These are phyloP conservation scores for Tolypocladium inflatum DNA, from an alignment of 2,329 filamentous ascomycete genomes.

Conservation along the genomic window DNA sequence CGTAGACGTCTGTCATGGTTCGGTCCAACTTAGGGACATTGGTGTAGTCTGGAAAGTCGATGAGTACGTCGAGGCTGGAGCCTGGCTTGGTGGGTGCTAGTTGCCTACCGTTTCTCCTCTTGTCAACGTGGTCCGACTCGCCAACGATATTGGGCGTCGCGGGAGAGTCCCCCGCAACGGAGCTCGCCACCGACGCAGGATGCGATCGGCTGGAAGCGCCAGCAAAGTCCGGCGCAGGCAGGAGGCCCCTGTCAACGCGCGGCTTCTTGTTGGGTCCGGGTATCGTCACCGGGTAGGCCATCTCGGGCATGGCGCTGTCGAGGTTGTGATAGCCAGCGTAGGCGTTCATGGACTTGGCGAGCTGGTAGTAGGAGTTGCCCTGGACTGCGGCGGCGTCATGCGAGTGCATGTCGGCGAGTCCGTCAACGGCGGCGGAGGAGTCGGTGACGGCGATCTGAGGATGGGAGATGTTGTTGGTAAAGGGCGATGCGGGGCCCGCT, in stretches of 20 bases:
- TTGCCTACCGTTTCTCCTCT: constrained; percentile 45
- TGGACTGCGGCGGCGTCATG: constrained; percentile 11
- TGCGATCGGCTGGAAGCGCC: constrained; percentile 33
- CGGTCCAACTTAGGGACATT: constrained; percentile 68
- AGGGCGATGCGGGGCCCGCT: constrained; percentile 50
- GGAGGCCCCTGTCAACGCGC: constrained; percentile 30
- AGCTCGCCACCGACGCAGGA: constrained; percentile 48
- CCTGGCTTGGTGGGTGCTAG: not conserved
- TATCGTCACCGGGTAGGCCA: constrained; percentile 30
- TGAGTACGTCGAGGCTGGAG: constrained; percentile 32
- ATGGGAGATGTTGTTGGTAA: constrained; percentile 42
- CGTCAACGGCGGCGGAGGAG: constrained; percentile 29
- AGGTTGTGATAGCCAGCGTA: constrained; percentile 34
- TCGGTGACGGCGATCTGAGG: constrained; percentile 49
- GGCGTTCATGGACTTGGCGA: constrained; percentile 33
- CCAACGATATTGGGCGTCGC: constrained; percentile 41
- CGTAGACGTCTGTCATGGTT: constrained; percentile 77
- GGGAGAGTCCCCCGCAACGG: constrained; percentile 48
- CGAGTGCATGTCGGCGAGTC: constrained; percentile 31
- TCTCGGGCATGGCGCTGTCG: constrained; percentile 25
- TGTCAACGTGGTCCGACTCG: constrained; percentile 38
- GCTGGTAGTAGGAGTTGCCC: constrained; percentile 33
- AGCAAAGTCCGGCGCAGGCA: constrained; percentile 36
- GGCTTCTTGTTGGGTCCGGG: constrained; percentile 25
- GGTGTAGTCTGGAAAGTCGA: constrained; percentile 28